Evolutionary conservation across 495 filamentous ascomycete species (phyloP).

Genomic region (Neurospora sublineolata): DNA sequence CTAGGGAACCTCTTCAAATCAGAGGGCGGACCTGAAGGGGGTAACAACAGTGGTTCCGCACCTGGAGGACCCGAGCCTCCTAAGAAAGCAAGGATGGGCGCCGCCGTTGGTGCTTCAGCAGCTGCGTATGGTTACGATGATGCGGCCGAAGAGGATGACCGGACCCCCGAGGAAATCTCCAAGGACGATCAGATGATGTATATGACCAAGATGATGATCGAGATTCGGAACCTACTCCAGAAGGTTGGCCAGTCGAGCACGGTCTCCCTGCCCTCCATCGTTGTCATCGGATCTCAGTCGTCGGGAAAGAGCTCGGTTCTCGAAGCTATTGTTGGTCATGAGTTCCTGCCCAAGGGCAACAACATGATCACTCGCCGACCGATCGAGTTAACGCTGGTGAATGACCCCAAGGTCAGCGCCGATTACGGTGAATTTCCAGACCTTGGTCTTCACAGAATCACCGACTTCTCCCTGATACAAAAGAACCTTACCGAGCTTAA

Average conservation of each 20-base stretch:
- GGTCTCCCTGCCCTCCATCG: conserved; percentile 84
- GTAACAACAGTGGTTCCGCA: conserved; percentile 24
- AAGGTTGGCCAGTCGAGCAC: conserved; percentile 81
- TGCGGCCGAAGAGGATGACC: conserved; percentile 57
- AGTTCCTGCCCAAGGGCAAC: conserved; percentile 91
- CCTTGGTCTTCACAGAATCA: conserved; percentile 78
- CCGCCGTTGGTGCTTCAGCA: conserved; percentile 48
- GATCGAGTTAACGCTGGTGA: conserved; percentile 93
- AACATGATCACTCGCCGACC: conserved; percentile 98
- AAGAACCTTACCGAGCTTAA: conserved; percentile 92
- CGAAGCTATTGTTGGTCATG: conserved; percentile 94
- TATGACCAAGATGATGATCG: conserved; percentile 98
- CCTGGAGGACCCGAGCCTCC: conserved; percentile 36
- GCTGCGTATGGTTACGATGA: conserved; percentile 69
- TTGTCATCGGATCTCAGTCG: conserved; percentile 96
- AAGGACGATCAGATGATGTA: conserved; percentile 99
- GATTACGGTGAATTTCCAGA: conserved; percentile 97
- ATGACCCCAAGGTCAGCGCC: conserved; percentile 77
- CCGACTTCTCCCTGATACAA: conserved; percentile 88
- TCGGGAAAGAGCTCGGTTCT: conserved; percentile 97
- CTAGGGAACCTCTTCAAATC: conserved; percentile 59
- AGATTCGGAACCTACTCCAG: conserved; percentile 85
- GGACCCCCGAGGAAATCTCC: conserved; percentile 48
- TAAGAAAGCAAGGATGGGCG: conserved; percentile 52
- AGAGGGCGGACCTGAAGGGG: conserved; percentile 38